Percentiles rank a stretch among this genome's conserved stretches.
These are phyloP conservation scores for Phytopythium litorale DNA, from an alignment of 352 stramenopile species.

Conservation along the genomic window DNA sequence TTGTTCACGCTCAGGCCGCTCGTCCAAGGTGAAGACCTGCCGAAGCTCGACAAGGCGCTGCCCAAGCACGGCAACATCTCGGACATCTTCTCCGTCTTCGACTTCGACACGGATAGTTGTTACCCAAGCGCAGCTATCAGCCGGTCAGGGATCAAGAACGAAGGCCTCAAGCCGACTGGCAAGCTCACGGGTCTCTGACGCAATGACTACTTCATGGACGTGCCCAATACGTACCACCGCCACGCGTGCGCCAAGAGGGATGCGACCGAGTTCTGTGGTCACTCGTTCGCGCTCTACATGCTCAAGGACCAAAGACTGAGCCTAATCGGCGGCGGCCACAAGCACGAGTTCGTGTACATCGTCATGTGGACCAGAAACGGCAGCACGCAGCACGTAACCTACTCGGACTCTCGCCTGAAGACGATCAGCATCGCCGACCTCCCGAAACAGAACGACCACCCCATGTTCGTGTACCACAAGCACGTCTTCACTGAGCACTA, in stretches of 20 bases:
- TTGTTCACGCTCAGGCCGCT: not conserved
- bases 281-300: constrained; percentile 27
- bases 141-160: constrained; percentile 17
- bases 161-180: constrained; percentile 27
- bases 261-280: constrained; percentile 4
- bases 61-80: constrained; percentile 27
- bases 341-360: not conserved
- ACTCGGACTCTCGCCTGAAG: not conserved
- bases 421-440: not conserved
- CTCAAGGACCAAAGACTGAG: constrained; percentile 26
- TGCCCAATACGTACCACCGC: constrained; percentile 14
- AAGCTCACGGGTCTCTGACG: constrained; percentile 11
- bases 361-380: constrained; percentile 1
- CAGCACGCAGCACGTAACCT: not conserved
- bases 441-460: constrained; percentile 1
- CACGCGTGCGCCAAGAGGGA: constrained; percentile 8
- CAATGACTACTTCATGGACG: not conserved
- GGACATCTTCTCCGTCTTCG: constrained; percentile 1
- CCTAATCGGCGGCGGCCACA: not conserved
- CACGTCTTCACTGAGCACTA: not conserved
- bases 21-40: constrained; percentile 11
- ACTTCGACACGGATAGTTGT: constrained; percentile 17
- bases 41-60: constrained; percentile 16
- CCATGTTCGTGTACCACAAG: constrained; percentile 9
- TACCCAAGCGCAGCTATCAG: constrained; percentile 34